Evolutionary conservation across 2,329 filamentous ascomycete genomes (phyloP), one percentile per base, ranked within the genome.

Genomic region (Teratosphaeria gauchensis): DNA sequence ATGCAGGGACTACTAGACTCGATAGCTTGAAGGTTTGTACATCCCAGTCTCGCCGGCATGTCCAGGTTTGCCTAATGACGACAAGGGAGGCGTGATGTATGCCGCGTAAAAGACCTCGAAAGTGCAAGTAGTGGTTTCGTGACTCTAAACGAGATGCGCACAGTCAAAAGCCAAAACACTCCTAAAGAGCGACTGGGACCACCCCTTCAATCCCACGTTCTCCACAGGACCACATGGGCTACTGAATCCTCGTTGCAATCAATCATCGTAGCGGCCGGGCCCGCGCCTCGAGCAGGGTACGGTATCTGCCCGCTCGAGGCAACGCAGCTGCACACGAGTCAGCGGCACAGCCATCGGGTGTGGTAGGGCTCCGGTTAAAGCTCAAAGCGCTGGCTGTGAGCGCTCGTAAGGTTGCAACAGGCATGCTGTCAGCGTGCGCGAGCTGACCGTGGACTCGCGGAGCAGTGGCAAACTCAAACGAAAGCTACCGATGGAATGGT

Each of bases 1-100:
- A 59, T 57, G 19, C 53, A 55, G n/a, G 59, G 57, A 52, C 56
- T 9, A 21, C 42, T 61, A 19, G 57, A 56, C 19, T 58, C 59
- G 24, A 61, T 58, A 30, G 30, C 12, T 12, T 57, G 16, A 32
- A 56, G 38, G 11, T 12, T 30, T 5, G 55, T 24, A 28, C 38
- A 46, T 21, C 53, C 51, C 51, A 24, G 42, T 53, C 58, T 56
- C 19, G 51, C 56, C 48, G 56, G 35, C 19, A 60, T 28, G 21
- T 38, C 53, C 32, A 54, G 57, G 54, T 56, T 54, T 51, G 24
- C 57, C 61, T 56, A 55, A 58, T 58, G 59, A 56, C 59, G 51
- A 58, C 24, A 58, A 28, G 57, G 61, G 61, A 19, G 21, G 60
- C 53, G 56, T 58, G 56, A 51, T 33, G 28, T 19, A 24, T 53